Evolutionary conservation across 148 eudicot species (phyloP).

Genomic region (Arbutus unedo): DNA sequence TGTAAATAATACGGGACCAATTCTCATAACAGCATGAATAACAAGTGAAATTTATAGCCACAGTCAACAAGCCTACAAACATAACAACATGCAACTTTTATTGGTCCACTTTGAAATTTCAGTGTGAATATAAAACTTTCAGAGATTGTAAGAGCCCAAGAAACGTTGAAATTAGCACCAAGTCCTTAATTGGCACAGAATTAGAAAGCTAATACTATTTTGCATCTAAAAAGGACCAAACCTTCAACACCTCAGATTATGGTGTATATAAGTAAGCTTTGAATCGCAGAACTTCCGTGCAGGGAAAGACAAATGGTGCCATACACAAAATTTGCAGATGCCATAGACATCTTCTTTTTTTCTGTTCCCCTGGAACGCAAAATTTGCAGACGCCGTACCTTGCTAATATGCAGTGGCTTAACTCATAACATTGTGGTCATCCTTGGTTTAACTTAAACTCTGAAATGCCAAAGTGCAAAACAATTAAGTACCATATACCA

Average conservation of each 20-base stretch:
- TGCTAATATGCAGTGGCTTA: too few species aligned
- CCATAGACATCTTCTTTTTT: too few species aligned
- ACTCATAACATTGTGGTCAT: too few species aligned
- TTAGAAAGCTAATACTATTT: not conserved
- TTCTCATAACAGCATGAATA: not conserved
- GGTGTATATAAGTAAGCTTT: not conserved
- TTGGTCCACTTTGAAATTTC: not conserved
- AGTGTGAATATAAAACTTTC: not conserved
- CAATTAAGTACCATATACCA: too few species aligned
- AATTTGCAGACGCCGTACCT: too few species aligned
- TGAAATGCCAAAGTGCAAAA: too few species aligned
- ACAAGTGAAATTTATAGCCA: not conserved
- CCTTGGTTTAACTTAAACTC: too few species aligned
- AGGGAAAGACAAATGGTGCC: not conserved
- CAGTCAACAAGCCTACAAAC: slow-evolving; percentile 1
- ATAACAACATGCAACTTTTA: not conserved
- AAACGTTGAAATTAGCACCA: not conserved
- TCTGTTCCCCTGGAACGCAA: too few species aligned
- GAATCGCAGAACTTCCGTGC: not conserved
- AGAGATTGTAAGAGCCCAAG: not conserved
- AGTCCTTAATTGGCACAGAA: not conserved
- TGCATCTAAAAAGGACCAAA: not conserved
- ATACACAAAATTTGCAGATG: not conserved
- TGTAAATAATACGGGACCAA: not conserved
- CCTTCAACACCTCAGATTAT: not conserved